These are phyloP conservation scores for Evansstolkia leycettana DNA, from an alignment of 495 filamentous ascomycete genomes.

Conservation along the genomic window DNA sequence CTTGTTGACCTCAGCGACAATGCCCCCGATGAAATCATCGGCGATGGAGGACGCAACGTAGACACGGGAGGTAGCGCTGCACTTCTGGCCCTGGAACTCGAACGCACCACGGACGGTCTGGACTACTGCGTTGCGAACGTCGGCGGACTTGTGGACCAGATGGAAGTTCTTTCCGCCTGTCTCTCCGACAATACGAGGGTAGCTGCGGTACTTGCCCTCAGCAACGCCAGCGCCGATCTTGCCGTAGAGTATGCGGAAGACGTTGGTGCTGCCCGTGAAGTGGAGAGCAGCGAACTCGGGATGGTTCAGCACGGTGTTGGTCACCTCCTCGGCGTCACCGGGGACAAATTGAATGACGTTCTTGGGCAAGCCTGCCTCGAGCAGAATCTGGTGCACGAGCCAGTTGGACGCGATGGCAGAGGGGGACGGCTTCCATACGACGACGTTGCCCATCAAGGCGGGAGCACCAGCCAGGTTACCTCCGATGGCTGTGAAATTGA, in stretches of 20 bases:
- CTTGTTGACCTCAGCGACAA: constrained; percentile 52
- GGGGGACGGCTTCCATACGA: constrained; percentile 79
- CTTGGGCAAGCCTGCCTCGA: constrained; percentile 69
- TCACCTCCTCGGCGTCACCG: constrained; percentile 67
- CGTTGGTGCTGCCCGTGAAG: constrained; percentile 71
- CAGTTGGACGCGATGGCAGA: constrained; percentile 65
- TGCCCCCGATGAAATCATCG: constrained; percentile 46
- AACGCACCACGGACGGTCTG: constrained; percentile 75
- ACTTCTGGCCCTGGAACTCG: constrained; percentile 83
- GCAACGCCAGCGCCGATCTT: constrained; percentile 61
- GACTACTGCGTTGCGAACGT: constrained; percentile 60
- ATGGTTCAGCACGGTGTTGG: constrained; percentile 55
- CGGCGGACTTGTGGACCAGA: constrained; percentile 60
- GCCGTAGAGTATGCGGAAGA: constrained; percentile 73
- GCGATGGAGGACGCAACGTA: constrained; percentile 64
- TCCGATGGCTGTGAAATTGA: constrained; percentile 84
- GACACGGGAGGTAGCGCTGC: constrained; percentile 65
- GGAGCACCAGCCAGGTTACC: constrained; percentile 67
- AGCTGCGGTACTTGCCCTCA: constrained; percentile 59
- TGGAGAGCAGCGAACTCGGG: constrained; percentile 65
- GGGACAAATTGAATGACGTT: constrained; percentile 79
- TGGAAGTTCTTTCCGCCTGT: constrained; percentile 89
- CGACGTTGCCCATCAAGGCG: constrained; percentile 74
- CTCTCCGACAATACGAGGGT: constrained; percentile 76
- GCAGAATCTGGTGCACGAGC: constrained; percentile 68